Evolutionary conservation across 164 flowering plant genomes (phyloP).

Genomic region (Vitis rupestris): DNA sequence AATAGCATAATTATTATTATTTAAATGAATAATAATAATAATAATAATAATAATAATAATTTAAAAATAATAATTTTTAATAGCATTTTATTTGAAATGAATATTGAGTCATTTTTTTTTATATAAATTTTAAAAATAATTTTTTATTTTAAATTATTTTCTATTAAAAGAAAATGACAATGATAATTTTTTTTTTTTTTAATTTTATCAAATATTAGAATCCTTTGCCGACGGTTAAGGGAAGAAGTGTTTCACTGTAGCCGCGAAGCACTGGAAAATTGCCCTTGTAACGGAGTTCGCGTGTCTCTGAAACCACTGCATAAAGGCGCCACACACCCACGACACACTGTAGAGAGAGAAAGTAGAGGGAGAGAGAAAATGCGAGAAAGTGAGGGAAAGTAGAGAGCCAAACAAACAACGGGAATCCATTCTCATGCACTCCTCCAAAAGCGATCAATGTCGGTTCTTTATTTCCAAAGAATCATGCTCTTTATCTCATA

Average conservation of each 20-base stretch:
- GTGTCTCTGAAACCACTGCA: slow-evolving; percentile 20
- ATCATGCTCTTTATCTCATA: slow-evolving; percentile 4
- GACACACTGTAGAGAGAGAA: neutral
- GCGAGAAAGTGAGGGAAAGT: neutral
- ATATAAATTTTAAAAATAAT: too few species aligned
- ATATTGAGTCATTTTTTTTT: too few species aligned
- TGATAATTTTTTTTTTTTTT: too few species aligned
- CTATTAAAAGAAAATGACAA: too few species aligned
- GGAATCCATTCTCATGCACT: neutral
- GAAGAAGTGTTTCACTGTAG: neutral
- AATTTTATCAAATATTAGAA: too few species aligned
- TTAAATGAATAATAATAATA: too few species aligned
- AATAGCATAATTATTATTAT: too few species aligned
- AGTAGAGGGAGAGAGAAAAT: neutral
- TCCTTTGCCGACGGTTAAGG: too few species aligned
- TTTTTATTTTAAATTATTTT: too few species aligned
- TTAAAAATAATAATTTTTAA: too few species aligned
- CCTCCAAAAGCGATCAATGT: slow-evolving; percentile 22
- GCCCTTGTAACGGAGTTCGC: slow-evolving; percentile 18
- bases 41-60: too few species aligned
- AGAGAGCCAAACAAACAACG: neutral
- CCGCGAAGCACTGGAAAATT: slow-evolving; percentile 13
- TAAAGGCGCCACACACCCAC: slow-evolving; percentile 3
- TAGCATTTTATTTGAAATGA: too few species aligned
- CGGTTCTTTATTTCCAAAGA: slow-evolving; percentile 12